These are phyloP conservation scores for Colletotrichum australisinense DNA, from an alignment of 2,329 filamentous ascomycete genomes.

Conservation along the genomic window DNA sequence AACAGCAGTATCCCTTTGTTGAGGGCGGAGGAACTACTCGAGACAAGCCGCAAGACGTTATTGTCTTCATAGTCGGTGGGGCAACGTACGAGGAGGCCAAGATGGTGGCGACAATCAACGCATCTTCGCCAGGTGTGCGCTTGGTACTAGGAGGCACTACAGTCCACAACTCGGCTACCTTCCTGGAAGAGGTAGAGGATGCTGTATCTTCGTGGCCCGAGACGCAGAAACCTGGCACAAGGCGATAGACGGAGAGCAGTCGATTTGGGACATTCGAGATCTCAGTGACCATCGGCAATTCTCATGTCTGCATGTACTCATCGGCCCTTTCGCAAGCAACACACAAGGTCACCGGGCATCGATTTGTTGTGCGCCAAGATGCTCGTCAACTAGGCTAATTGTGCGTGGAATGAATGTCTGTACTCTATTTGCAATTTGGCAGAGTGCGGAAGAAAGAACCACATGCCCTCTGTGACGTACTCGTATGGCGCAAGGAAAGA, in stretches of 20 bases:
- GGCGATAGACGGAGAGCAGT: constrained; percentile 37
- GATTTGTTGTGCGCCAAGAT: not conserved
- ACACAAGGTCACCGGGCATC: not conserved
- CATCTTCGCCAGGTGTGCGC: constrained; percentile 86
- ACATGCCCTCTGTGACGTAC: not conserved
- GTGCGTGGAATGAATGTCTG: too few species aligned
- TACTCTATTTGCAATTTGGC: not conserved
- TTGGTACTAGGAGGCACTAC: constrained; percentile 91
- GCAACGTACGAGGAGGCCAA: constrained; percentile 98
- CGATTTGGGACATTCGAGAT: not conserved
- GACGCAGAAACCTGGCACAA: constrained; percentile 44
- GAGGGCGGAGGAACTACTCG: constrained; percentile 87
- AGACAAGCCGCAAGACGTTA: constrained; percentile 96
- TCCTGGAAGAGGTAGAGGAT: constrained; percentile 92
- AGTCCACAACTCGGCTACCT: constrained; percentile 88
- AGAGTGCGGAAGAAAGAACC: not conserved
- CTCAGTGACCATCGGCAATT: not conserved
- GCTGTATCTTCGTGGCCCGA: constrained; percentile 90
- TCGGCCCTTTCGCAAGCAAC: not conserved
- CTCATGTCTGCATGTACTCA: not conserved
- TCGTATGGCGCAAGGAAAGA: not conserved
- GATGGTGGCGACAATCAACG: constrained; percentile 94
- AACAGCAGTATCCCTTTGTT: constrained; percentile 92
- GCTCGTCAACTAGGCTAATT: not conserved
- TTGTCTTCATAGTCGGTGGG: constrained; percentile 94